Conservation (phyloP, 1,284 basidiomycete species). For the Irpex sp. region DNA sequence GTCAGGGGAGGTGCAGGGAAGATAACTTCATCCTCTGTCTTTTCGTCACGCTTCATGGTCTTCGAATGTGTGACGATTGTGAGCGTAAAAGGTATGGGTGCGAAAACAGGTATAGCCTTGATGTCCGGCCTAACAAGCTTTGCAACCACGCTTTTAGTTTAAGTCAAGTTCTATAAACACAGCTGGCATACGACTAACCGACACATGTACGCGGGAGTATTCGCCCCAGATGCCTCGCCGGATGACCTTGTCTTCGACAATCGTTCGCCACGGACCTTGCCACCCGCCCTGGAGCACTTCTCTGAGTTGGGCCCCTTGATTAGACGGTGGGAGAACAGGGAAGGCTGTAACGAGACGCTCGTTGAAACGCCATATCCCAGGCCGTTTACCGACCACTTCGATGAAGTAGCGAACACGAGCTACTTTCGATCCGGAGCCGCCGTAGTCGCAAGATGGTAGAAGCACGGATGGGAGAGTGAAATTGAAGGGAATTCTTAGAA, state of each 20-base stretch:
- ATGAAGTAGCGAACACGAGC: slow-evolving; percentile 17
- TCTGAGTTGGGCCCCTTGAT: slow-evolving; percentile 3
- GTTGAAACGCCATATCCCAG: slow-evolving; percentile 15
- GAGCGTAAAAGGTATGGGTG: slow-evolving; percentile 1
- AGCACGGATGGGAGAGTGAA: slow-evolving; percentile 17
- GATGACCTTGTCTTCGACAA: slow-evolving; percentile 12
- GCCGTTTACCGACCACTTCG: slow-evolving; percentile 18
- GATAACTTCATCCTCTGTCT: background rate
- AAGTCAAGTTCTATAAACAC: background rate
- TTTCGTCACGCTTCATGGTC: background rate
- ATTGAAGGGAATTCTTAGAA: slow-evolving; percentile 20
- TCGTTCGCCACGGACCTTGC: slow-evolving; percentile 6
- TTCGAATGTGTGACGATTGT: background rate
- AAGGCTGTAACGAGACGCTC: slow-evolving; percentile 11
- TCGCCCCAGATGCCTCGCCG: slow-evolving; percentile 20
- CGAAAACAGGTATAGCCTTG: background rate
- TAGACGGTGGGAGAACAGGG: slow-evolving; percentile 18
- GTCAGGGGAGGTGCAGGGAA: slow-evolving; percentile 3
- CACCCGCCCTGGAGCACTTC: background rate
- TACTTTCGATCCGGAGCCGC: background rate
- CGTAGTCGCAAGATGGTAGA: slow-evolving; percentile 20
- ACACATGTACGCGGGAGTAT: slow-evolving; percentile 15
- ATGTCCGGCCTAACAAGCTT: background rate
- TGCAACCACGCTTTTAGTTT: background rate
- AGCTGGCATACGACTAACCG: slow-evolving; percentile 1